Conservation (phyloP, 768 basidiomycete species). For the Suillus occidentalis region DNA sequence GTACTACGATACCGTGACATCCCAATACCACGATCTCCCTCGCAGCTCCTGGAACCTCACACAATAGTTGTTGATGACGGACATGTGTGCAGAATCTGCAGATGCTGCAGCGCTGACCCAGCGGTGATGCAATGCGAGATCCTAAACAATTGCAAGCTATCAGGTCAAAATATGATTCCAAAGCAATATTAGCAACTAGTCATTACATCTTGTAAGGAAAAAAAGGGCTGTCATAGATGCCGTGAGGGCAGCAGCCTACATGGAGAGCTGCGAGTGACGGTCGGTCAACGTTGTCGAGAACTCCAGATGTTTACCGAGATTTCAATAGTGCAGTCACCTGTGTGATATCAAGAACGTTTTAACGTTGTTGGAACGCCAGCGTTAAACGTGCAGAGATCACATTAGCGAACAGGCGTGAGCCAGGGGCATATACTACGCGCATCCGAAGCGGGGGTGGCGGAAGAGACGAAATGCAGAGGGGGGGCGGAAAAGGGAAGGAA, state of each 20-base stretch:
- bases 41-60: neutral
- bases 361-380: neutral
- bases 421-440: neutral
- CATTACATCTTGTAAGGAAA: neutral
- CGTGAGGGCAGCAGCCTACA: neutral
- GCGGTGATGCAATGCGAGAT: neutral
- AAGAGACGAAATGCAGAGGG: neutral
- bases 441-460: neutral
- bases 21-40: neutral
- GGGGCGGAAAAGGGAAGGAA: neutral
- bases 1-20: neutral
- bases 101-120: neutral
- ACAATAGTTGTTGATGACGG: neutral
- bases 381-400: neutral
- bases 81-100: neutral
- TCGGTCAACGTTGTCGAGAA: neutral
- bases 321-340: neutral
- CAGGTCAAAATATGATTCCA: neutral
- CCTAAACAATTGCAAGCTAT: neutral
- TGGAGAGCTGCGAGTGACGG: neutral
- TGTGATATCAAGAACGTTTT: neutral
- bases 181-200: no score
- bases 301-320: neutral
- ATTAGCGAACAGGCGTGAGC: neutral
- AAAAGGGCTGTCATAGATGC: neutral